These are phyloP conservation scores for Tricharina praecox DNA, from an alignment of 495 filamentous ascomycete species.

Conservation along the genomic window DNA sequence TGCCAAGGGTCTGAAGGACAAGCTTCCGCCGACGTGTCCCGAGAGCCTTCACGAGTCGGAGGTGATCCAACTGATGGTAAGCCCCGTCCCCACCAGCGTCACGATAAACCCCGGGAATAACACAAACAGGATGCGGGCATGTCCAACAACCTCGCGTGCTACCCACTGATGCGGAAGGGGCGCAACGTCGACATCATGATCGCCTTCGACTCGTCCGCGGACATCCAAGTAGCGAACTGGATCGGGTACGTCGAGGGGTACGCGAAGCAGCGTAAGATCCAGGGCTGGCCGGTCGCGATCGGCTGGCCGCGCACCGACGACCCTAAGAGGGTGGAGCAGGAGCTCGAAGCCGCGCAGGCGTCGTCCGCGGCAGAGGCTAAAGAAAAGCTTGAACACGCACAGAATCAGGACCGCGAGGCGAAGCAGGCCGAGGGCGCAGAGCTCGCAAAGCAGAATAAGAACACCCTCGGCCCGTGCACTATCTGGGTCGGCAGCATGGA, in stretches of 20 bases:
- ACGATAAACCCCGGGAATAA: not conserved
- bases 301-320: constrained; percentile 62
- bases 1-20: constrained; percentile 56
- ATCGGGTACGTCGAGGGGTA: constrained; percentile 84
- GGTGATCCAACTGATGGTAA: constrained; percentile 62
- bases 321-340: constrained; percentile 38
- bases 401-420: constrained; percentile 33
- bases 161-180: constrained; percentile 75
- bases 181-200: constrained; percentile 82
- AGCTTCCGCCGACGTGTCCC: constrained; percentile 56
- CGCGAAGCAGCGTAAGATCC: constrained; percentile 67
- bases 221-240: constrained; percentile 82
- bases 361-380: constrained; percentile 41
- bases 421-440: constrained; percentile 12
- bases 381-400: constrained; percentile 45
- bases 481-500: constrained; percentile 80
- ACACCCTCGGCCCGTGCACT: constrained; percentile 72
- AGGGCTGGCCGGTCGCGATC: constrained; percentile 80
- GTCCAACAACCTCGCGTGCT: constrained; percentile 93
- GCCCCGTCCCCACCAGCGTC: not conserved
- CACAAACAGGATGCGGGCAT: constrained; percentile 61
- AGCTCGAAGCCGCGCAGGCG: constrained; percentile 53
- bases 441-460: constrained; percentile 28
- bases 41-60: constrained; percentile 40
- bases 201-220: constrained; percentile 71